These are phyloP conservation scores for Avena eriantha DNA, from an alignment of 176 grass and related monocot species.

Conservation along the genomic window DNA sequence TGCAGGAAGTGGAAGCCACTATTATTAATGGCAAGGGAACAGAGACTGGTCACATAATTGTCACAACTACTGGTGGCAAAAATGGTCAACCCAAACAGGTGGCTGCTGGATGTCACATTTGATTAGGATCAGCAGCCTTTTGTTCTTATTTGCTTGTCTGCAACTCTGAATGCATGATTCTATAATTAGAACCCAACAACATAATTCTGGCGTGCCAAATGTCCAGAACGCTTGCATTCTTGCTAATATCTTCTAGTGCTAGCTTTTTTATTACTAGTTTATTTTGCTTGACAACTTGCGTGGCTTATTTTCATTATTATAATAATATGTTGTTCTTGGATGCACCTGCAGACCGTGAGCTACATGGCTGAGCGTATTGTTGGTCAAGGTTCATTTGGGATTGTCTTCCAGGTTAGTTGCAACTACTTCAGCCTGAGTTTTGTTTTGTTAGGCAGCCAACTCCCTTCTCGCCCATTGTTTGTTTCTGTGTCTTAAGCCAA, in stretches of 20 bases:
- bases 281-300: background rate
- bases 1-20: conserved; percentile 78
- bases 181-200: background rate
- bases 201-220: background rate
- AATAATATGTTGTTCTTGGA: conserved; percentile 34
- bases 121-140: background rate
- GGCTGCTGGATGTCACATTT: conserved; percentile 20
- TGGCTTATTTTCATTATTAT: conserved; percentile 5
- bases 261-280: background rate
- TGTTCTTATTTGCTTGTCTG: background rate
- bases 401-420: conserved; percentile 75
- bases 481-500: background rate
- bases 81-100: conserved; percentile 86
- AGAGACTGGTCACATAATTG: conserved; percentile 88
- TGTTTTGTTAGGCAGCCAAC: conserved; percentile 2
- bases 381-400: conserved; percentile 76
- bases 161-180: background rate
- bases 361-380: conserved; percentile 80
- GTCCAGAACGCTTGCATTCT: background rate
- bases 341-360: conserved; percentile 65
- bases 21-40: conserved; percentile 80
- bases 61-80: conserved; percentile 78
- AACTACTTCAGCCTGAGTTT: background rate
- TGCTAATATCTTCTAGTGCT: background rate
- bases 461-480: background rate